Evolutionary conservation across 2,329 filamentous ascomycete genomes (phyloP).

Genomic region (Fusarium sororula): DNA sequence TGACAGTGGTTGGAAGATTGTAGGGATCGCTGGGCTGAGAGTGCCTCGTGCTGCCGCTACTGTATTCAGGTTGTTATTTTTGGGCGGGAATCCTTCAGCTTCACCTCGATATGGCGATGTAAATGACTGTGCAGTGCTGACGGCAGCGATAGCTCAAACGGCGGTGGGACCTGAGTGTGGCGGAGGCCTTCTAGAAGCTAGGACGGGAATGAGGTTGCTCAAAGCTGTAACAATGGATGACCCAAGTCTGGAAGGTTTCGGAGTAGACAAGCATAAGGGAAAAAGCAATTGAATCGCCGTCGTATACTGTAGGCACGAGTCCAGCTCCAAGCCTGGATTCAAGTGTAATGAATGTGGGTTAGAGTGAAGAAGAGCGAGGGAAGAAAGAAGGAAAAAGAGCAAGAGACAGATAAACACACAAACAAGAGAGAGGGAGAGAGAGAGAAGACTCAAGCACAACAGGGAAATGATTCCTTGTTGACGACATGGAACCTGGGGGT

Average conservation of each 20-base stretch:
- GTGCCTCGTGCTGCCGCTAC: slow-evolving; percentile 28
- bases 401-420: neutral
- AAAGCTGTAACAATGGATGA: neutral
- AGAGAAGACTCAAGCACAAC: slow-evolving; percentile 4
- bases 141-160: slow-evolving; percentile 13
- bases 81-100: slow-evolving; percentile 24
- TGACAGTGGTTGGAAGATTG: slow-evolving; percentile 3
- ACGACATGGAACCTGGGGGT: slow-evolving; percentile 25
- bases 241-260: slow-evolving; percentile 1
- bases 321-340: slow-evolving; percentile 32
- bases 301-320: slow-evolving; percentile 30
- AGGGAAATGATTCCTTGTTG: slow-evolving; percentile 30
- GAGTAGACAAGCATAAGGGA: neutral
- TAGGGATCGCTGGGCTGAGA: slow-evolving; percentile 5
- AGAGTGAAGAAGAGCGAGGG: neutral
- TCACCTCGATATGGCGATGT: slow-evolving; percentile 12
- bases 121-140: slow-evolving; percentile 30
- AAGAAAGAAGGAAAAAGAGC: neutral
- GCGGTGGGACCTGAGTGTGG: slow-evolving; percentile 12
- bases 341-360: slow-evolving; percentile 20
- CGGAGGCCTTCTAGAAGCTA: slow-evolving; percentile 16
- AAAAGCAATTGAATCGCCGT: slow-evolving; percentile 6
- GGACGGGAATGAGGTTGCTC: slow-evolving; percentile 2
- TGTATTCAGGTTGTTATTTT: slow-evolving; percentile 31
- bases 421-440: neutral